These are phyloP conservation scores for Juncus effusus DNA, from an alignment of 176 grass and related monocot species.

Conservation along the genomic window DNA sequence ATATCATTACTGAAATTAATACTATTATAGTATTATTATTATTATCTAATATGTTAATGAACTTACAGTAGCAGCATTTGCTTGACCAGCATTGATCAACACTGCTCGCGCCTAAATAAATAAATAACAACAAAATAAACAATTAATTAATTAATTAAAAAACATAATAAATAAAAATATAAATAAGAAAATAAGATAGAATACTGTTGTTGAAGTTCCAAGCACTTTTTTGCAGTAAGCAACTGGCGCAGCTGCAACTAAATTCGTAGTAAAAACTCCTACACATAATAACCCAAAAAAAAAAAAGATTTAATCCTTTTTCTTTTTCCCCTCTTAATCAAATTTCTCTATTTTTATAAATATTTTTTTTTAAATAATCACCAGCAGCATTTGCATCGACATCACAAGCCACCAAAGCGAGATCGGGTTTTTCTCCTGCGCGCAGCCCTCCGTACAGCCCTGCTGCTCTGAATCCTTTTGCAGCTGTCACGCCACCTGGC, in stretches of 20 bases:
- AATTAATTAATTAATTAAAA: neutral
- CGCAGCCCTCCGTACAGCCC: slow-evolving; percentile 84
- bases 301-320: no score
- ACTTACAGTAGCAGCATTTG: slow-evolving; percentile 99
- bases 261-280: slow-evolving; percentile 91
- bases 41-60: neutral
- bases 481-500: slow-evolving; percentile 66
- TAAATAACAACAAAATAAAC: slow-evolving; percentile 16
- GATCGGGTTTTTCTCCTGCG: slow-evolving; percentile 82
- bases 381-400: slow-evolving; percentile 70
- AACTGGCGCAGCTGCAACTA: slow-evolving; percentile 92
- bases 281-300: slow-evolving; percentile 16
- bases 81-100: slow-evolving; percentile 92
- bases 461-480: slow-evolving; percentile 82
- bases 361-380: no score
- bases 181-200: neutral
- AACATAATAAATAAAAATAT: no score
- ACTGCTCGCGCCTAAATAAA: slow-evolving; percentile 69
- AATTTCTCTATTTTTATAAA: no score
- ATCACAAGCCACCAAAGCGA: slow-evolving; percentile 81
- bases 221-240: slow-evolving; percentile 72
- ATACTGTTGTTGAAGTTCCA: slow-evolving; percentile 52
- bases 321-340: no score
- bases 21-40: no score
- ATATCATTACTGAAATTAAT: no score